Evolutionary conservation across 2,329 filamentous ascomycete species (phyloP).

Genomic region (Lasiodiplodia citricola): DNA sequence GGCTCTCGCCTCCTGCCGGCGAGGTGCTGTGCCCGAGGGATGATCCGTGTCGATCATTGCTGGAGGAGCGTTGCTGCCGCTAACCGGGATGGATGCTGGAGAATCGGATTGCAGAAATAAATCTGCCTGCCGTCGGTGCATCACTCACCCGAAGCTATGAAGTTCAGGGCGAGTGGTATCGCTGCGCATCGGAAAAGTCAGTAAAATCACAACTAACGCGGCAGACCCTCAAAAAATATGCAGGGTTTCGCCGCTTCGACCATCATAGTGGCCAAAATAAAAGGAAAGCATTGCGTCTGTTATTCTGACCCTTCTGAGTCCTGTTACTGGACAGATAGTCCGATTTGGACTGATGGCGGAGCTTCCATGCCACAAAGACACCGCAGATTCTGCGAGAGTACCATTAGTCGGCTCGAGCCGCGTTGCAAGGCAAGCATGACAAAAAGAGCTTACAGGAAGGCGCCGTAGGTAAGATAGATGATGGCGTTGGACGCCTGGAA

Average conservation of each 20-base stretch:
- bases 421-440: not conserved
- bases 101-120: not conserved
- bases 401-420: constrained; percentile 29
- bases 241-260: not conserved
- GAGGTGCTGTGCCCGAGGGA: not conserved
- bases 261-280: not conserved
- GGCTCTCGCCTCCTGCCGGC: not conserved
- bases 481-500: constrained; percentile 79
- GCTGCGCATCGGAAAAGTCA: constrained; percentile 54
- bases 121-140: not conserved
- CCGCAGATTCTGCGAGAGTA: constrained; percentile 63
- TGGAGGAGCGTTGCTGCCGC: constrained; percentile 22
- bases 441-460: constrained; percentile 68
- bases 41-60: not conserved
- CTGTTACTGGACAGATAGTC: constrained; percentile 78
- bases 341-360: constrained; percentile 67
- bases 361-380: constrained; percentile 60
- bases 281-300: not conserved
- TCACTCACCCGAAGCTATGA: constrained; percentile 89
- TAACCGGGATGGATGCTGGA: not conserved
- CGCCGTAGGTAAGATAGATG: constrained; percentile 79
- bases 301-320: constrained; percentile 78
- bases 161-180: constrained; percentile 82
- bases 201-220: not conserved
- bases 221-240: constrained; percentile 20